Evolutionary conservation across 306 rosid genomes (phyloP), one percentile per base, ranked within the genome.

Genomic region (Argentina anserina): DNA sequence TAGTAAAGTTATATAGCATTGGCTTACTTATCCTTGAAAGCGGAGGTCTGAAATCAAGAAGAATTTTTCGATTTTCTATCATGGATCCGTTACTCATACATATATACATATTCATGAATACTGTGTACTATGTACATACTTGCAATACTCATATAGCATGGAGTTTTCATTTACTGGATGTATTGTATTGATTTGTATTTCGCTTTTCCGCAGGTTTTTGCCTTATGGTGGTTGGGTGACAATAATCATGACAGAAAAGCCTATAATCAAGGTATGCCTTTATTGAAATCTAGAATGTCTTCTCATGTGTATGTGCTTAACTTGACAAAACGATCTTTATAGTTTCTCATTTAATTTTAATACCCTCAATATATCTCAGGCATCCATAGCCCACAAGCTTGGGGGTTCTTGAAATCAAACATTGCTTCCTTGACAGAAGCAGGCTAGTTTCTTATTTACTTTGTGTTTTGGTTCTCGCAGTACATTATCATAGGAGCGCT

Each of bases 191-290:
- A 59, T 71, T 29, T 42, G 9, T 70, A 9, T 61, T 64, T 72
- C 3, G 55, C 61, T 53, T 61, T 14, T 59, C 21, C 64, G 83
- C 87, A 89, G 96, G 81, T 82, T 89, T 76, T 76, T 93, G 78
- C 97, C 96, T 43, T 85, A 86, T 33, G 82, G 75, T 75, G 98
- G 97, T 28, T 90, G 85, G 85, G 78, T 58, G 60, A 87, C 96
- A 23, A 86, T 93, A 49, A 75, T 90, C 64, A 82, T 89, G 92
- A 84, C 89, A 7, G 92, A 93, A 21, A 81, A 67, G 52, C 98
- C 98, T 39, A 47, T 85, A 36, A 14, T 93, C 78, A 87, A 89
- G 98, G 97, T 90, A 62, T 74, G 90, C 63, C 60, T 66, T 36
- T 39, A 12, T 41, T 49, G 36, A 9, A 67, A 56, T 50, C 31